Conservation (phyloP, 2,329 filamentous ascomycete genomes). For the Paracamarosporium sp. region DNA sequence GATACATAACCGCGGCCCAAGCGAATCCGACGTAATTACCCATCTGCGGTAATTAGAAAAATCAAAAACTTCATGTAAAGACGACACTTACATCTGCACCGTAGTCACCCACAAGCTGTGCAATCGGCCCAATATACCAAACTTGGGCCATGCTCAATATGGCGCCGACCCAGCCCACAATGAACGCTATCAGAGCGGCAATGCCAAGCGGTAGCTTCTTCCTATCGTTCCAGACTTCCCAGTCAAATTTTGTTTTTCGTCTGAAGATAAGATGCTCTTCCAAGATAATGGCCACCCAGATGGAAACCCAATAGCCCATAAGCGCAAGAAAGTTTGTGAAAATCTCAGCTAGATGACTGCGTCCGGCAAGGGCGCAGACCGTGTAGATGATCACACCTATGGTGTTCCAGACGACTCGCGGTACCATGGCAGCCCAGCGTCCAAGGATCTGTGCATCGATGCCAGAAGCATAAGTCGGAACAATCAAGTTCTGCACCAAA, state of each 20-base stretch:
- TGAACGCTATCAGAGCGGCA: conserved; percentile 66
- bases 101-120: conserved; percentile 62
- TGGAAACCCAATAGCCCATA: conserved; percentile 74
- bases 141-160: conserved; percentile 73
- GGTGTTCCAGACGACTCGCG: conserved; percentile 70
- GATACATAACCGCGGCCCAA: conserved; percentile 65
- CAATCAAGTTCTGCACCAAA: conserved; percentile 70
- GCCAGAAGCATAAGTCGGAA: conserved; percentile 67
- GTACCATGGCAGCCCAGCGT: conserved; percentile 63
- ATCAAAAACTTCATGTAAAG: neutral
- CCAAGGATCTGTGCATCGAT: conserved; percentile 74
- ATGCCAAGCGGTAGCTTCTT: conserved; percentile 67
- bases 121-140: conserved; percentile 72
- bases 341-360: conserved; percentile 66
- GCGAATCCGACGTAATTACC: conserved; percentile 67
- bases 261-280: conserved; percentile 70
- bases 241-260: conserved; percentile 60
- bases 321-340: conserved; percentile 74
- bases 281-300: conserved; percentile 68
- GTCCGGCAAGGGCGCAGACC: conserved; percentile 69
- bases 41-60: conserved; percentile 48
- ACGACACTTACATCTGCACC: conserved; percentile 61
- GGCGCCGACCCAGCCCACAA: conserved; percentile 69
- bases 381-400: conserved; percentile 68
- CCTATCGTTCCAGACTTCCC: conserved; percentile 66